Evolutionary conservation across 768 basidiomycete species (phyloP).

Genomic region (Suillus paluster): DNA sequence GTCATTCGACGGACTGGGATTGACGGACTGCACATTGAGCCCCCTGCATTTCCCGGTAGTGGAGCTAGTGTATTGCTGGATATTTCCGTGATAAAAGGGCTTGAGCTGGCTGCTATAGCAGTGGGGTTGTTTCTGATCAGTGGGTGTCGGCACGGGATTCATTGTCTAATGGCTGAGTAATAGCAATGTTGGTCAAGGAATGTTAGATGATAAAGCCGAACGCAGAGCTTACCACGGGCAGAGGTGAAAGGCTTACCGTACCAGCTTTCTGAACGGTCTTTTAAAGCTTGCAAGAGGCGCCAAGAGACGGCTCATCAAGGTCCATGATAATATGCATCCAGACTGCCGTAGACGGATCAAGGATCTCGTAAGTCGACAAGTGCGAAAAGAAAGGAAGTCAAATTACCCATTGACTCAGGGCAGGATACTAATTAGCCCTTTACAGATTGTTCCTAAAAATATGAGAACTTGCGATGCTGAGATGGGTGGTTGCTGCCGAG

Average conservation of each 20-base stretch:
- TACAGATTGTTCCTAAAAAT: not conserved
- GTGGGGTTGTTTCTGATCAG: not conserved
- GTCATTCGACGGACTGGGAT: not conserved
- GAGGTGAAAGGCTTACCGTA: not conserved
- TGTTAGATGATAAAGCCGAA: not conserved
- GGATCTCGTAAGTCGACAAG: not conserved
- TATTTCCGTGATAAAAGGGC: constrained; percentile 14
- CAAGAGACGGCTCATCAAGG: not conserved
- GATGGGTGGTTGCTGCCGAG: not conserved
- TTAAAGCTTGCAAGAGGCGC: not conserved
- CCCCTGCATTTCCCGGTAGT: constrained; percentile 27
- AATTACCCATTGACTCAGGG: not conserved
- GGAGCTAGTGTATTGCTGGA: constrained; percentile 28
- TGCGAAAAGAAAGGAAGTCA: not conserved
- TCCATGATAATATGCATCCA: not conserved
- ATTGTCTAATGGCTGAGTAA: not conserved
- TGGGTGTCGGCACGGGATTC: not conserved
- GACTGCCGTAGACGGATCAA: not conserved
- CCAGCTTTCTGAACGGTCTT: not conserved
- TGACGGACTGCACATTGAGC: constrained; percentile 26
- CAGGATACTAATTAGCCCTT: not conserved
- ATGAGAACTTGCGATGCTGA: not conserved
- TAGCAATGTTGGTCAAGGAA: not conserved
- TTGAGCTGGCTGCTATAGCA: constrained; percentile 25
- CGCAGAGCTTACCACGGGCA: not conserved